These are phyloP conservation scores for Keithomyces neogunnii DNA, from an alignment of 2,329 filamentous ascomycete genomes.

Conservation along the genomic window DNA sequence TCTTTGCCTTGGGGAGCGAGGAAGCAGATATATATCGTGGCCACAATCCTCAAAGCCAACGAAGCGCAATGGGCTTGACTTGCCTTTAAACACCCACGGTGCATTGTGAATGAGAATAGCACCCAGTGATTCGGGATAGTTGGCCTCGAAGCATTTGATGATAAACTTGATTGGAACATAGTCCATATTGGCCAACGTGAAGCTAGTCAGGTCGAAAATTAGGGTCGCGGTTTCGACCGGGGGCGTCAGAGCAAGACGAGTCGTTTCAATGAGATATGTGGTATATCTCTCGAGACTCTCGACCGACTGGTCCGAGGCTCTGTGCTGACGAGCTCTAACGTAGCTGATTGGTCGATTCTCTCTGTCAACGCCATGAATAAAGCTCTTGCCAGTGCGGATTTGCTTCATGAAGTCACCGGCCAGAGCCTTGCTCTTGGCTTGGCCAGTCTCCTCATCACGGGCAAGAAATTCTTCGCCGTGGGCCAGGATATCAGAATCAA, in stretches of 20 bases:
- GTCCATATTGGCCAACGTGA: conserved; percentile 67
- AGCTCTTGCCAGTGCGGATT: conserved; percentile 28
- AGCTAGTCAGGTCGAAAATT: conserved; percentile 65
- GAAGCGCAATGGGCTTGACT: neutral
- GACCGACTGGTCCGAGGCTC: conserved; percentile 21
- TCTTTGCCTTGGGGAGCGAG: too few species aligned
- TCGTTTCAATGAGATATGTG: conserved; percentile 30
- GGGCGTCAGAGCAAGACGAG: conserved; percentile 7
- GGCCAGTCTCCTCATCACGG: conserved; percentile 18
- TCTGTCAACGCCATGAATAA: conserved; percentile 27
- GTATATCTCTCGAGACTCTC: conserved; percentile 28
- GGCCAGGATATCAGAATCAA: conserved; percentile 23
- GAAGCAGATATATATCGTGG: too few species aligned
- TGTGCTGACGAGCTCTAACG: conserved; percentile 24
- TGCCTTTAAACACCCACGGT: conserved; percentile 58
- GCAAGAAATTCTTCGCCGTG: conserved; percentile 25
- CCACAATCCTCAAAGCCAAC: too few species aligned
- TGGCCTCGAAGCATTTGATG: conserved; percentile 71
- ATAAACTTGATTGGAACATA: conserved; percentile 71
- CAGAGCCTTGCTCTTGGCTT: conserved; percentile 5
- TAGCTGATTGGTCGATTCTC: conserved; percentile 27
- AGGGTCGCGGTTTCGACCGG: conserved; percentile 25
- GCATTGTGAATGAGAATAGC: conserved; percentile 66
- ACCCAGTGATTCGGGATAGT: conserved; percentile 67
- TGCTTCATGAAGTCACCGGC: conserved; percentile 24